Evolutionary conservation across 179 eudicot genomes (phyloP).

Genomic region (Corrigiola litoralis): DNA sequence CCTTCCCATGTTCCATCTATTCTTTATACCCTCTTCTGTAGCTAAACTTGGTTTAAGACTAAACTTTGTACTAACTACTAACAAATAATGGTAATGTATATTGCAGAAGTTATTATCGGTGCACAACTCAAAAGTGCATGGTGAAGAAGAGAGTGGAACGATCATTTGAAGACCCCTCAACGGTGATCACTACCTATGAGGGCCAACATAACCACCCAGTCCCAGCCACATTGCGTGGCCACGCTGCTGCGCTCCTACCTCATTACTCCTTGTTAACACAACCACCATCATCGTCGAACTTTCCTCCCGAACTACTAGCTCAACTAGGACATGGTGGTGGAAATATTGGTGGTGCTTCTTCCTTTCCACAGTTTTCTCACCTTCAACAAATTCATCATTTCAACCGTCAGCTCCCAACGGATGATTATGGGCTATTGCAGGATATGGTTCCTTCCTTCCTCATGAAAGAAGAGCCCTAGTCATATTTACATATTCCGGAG

Average conservation of each 20-base stretch:
- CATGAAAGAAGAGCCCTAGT: slow-evolving; percentile 52
- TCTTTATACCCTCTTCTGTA: too few species aligned
- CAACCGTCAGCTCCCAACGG: slow-evolving; percentile 13
- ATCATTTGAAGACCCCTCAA: slow-evolving; percentile 73
- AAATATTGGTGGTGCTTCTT: neutral
- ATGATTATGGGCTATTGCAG: slow-evolving; percentile 65
- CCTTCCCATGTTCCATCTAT: too few species aligned
- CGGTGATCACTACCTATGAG: slow-evolving; percentile 86
- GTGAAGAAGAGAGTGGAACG: slow-evolving; percentile 92
- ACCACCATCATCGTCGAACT: slow-evolving; percentile 18
- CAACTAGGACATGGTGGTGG: slow-evolving; percentile 30
- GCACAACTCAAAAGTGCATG: slow-evolving; percentile 80
- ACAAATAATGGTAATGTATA: neutral
- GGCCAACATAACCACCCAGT: slow-evolving; percentile 85
- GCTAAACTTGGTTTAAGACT: too few species aligned
- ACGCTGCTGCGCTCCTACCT: slow-evolving; percentile 42
- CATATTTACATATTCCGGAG: too few species aligned
- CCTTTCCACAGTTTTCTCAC: slow-evolving; percentile 14
- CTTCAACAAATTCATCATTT: slow-evolving; percentile 22
- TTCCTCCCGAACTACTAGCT: slow-evolving; percentile 31
- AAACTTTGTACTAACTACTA: neutral
- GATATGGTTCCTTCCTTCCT: slow-evolving; percentile 64
- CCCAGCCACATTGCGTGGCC: slow-evolving; percentile 66
- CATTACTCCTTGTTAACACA: slow-evolving; percentile 35
- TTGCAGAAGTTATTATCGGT: slow-evolving; percentile 82